Percentiles rank a stretch among this genome's conserved stretches.
phyloP scores from a whole-genome alignment of 1,284 basidiomycete species.

The Ustilago bromivora region DNA sequence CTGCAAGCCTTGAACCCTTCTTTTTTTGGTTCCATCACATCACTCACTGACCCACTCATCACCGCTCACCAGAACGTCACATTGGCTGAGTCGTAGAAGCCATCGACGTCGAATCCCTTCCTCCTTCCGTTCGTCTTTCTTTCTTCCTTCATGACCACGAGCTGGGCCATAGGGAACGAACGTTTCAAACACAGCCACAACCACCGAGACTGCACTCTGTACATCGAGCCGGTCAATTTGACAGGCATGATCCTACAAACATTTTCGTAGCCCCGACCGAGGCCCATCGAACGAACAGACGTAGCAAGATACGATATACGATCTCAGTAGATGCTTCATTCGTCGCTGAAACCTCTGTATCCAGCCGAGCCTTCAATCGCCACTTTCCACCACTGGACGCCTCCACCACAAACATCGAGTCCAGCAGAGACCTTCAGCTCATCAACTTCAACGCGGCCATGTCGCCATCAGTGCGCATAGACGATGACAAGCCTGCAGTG shows the following conservation, averaged over 20 bases:
- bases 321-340: not conserved
- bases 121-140: not conserved
- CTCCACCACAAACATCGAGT: not conserved
- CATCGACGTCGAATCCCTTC: not conserved
- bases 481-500: not conserved
- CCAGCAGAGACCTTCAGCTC: not conserved
- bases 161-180: not conserved
- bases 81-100: not conserved
- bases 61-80: not conserved
- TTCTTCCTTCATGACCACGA: not conserved
- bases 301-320: not conserved
- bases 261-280: slow-evolving; percentile 5
- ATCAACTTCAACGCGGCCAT: not conserved
- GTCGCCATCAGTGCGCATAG: not conserved
- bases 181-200: not conserved
- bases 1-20: slow-evolving; percentile 19
- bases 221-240: not conserved
- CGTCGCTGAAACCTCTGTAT: not conserved
- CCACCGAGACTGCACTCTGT: not conserved
- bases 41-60: not conserved
- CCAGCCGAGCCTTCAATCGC: not conserved
- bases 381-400: not conserved
- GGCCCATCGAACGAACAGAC: not conserved
- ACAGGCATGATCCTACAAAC: not conserved
- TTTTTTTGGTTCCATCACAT: slow-evolving; percentile 6